Evolutionary conservation across 192 early-diverging fungal genomes (phyloP), one percentile per base, ranked within the genome.

Genomic region (Podila minutissima): DNA sequence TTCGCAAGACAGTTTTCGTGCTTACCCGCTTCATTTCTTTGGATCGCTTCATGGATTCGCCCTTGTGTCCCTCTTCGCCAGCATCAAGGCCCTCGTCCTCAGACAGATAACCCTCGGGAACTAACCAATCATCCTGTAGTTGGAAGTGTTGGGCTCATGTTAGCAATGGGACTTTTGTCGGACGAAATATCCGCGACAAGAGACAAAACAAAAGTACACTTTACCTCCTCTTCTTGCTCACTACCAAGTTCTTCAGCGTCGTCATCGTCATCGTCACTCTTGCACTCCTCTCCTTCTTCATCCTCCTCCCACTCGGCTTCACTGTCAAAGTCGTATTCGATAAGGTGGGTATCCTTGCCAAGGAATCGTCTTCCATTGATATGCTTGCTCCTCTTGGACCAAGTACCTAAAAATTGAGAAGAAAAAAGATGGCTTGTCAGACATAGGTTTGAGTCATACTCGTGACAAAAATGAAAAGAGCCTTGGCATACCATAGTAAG

Each of bases 241-340:
- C 82, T 87, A 13, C 88, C 87, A n/a, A 69, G 49, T 20, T 85
- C 85, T 1, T 84, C 88, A n/a, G 88, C 91, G 31, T 92, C 91
- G 4, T 93, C 92, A 7, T 94, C 93, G 33, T 95, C 95, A 71
- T 91, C 90, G 8, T 93, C 93, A 76, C 90, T 93, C 51, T 85
- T 87, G 17, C 93, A 84, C 58, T 96, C 95, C 68, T 98, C 96
- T 22, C 96, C 96, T 67, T 94, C 93, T 37, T 93, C 96, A 41
- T 95, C 94, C 33, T 89, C 91, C 37, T 94, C 94, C 96, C 96
- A 98, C 82, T 96, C 96, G 0, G 90, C 92, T 59, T 96, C 95
- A 72, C 94, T 95, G 71, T 98, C 96, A 69, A 93, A 83, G 7
- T 94, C 93, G 67, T 98, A 98, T 66, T 98, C 92, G 12, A 97